Evolutionary conservation across 768 basidiomycete genomes (phyloP).

Genomic region (Neoboletus brunneissimus): DNA sequence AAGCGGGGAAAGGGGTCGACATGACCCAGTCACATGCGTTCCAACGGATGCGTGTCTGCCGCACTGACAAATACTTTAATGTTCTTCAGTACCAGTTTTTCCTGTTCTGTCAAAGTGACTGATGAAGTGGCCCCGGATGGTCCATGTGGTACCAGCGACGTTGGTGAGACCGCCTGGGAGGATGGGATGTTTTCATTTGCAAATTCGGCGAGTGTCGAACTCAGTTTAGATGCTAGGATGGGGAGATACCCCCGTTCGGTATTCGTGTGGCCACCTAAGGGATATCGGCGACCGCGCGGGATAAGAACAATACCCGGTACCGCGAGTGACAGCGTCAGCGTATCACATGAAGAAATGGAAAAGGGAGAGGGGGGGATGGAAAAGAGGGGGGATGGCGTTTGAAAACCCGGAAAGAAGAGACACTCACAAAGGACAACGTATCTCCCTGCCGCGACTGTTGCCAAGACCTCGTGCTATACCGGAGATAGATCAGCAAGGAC

Average conservation of each 20-base stretch:
- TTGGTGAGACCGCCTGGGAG: slow-evolving; percentile 13
- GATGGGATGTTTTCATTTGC: slow-evolving; percentile 17
- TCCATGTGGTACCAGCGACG: slow-evolving; percentile 28
- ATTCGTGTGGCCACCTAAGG: slow-evolving; percentile 83
- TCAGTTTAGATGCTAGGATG: slow-evolving; percentile 63
- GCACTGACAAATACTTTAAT: slow-evolving; percentile 70
- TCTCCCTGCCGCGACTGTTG: slow-evolving; percentile 69
- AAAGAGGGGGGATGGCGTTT: neutral
- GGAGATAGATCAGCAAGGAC: neutral
- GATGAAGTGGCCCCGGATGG: slow-evolving; percentile 16
- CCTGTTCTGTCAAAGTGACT: slow-evolving; percentile 32
- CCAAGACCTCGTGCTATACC: slow-evolving; percentile 80
- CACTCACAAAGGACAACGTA: slow-evolving; percentile 81
- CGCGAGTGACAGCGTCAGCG: slow-evolving; percentile 11
- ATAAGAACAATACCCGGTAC: slow-evolving; percentile 14
- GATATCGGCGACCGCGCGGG: slow-evolving; percentile 20
- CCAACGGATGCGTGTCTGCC: slow-evolving; percentile 72
- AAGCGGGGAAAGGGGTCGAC: neutral
- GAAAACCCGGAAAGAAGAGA: neutral
- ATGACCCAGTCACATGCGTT: slow-evolving; percentile 46
- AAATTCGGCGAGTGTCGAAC: slow-evolving; percentile 44
- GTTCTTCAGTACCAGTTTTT: slow-evolving; percentile 24
- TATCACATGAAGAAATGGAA: slow-evolving; percentile 10
- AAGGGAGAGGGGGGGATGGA: neutral
- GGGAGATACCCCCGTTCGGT: slow-evolving; percentile 93